Conservation (phyloP, 768 basidiomycete genomes). For the Naganishia friedmannii region DNA sequence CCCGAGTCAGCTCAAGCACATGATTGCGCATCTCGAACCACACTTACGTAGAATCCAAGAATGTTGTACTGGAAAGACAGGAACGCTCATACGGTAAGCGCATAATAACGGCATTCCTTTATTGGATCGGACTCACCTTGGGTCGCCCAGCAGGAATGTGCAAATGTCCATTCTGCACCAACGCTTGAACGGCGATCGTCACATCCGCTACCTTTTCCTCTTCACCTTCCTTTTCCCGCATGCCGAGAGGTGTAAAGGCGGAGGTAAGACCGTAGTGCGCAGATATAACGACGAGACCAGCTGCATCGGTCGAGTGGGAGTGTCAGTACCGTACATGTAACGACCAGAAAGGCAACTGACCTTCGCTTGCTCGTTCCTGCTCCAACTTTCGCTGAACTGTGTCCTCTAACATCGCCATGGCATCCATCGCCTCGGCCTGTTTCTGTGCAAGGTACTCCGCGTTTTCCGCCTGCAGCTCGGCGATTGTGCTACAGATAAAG, state of each 20-base stretch:
- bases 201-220: conserved; percentile 69
- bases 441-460: conserved; percentile 66
- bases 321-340: background rate
- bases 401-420: conserved; percentile 64
- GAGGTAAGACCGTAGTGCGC: conserved; percentile 66
- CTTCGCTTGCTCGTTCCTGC: conserved; percentile 66
- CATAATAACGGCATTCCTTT: background rate
- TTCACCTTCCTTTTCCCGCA: conserved; percentile 51
- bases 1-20: background rate
- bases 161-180: conserved; percentile 74
- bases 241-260: conserved; percentile 43
- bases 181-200: conserved; percentile 73
- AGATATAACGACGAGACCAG: conserved; percentile 67
- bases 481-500: conserved; percentile 60
- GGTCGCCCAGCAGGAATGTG: conserved; percentile 70
- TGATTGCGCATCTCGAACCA: background rate
- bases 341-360: conserved; percentile 52
- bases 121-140: conserved; percentile 60
- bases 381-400: conserved; percentile 64
- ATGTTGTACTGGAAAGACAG: conserved; percentile 60
- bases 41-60: conserved; percentile 68
- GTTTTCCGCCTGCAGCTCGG: conserved; percentile 62
- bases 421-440: conserved; percentile 65
- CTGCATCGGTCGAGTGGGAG: conserved; percentile 51
- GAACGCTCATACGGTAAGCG: conserved; percentile 28